phyloP scores from a whole-genome alignment of 2,329 filamentous ascomycete genomes.

The Talaromyces sp. region DNA sequence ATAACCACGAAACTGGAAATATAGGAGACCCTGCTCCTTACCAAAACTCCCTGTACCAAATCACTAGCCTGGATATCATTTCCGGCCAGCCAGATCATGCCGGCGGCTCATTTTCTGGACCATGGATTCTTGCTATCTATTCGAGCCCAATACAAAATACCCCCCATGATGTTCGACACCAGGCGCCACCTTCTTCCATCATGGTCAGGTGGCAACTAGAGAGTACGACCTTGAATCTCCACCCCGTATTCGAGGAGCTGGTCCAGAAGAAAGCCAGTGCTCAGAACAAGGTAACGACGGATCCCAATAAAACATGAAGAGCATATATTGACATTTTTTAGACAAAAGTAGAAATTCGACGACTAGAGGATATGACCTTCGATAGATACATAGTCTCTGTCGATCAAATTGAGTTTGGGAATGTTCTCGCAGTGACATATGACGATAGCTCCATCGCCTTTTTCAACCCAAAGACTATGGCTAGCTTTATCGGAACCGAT shows the following conservation, averaged over 20 bases:
- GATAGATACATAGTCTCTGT: slow-evolving; percentile 68
- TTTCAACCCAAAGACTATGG: slow-evolving; percentile 69
- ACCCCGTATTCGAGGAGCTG: slow-evolving; percentile 73
- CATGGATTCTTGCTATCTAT: slow-evolving; percentile 68
- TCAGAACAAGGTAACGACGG: slow-evolving; percentile 29
- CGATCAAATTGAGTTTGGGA: slow-evolving; percentile 64
- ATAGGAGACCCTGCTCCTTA: slow-evolving; percentile 19
- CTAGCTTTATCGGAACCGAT: slow-evolving; percentile 59
- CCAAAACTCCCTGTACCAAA: slow-evolving; percentile 45
- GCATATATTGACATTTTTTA: slow-evolving; percentile 17
- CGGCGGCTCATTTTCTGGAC: slow-evolving; percentile 51
- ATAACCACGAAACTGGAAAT: slow-evolving; percentile 19
- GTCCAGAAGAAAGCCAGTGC: slow-evolving; percentile 58
- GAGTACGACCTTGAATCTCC: slow-evolving; percentile 61
- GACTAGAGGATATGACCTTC: slow-evolving; percentile 62
- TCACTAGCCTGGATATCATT: slow-evolving; percentile 72
- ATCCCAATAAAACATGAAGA: not conserved
- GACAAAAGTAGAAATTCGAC: slow-evolving; percentile 52
- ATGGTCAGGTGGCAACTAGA: slow-evolving; percentile 77
- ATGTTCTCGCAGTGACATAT: slow-evolving; percentile 65
- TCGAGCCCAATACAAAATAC: slow-evolving; percentile 53
- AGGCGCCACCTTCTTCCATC: slow-evolving; percentile 61
- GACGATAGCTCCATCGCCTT: slow-evolving; percentile 79
- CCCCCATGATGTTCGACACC: slow-evolving; percentile 52
- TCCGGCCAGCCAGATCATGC: slow-evolving; percentile 58